Percentiles rank a stretch among this genome's conserved stretches.
Evolutionary conservation across 1,284 basidiomycete species (phyloP).

Genomic region (Jaminaea rosea): DNA sequence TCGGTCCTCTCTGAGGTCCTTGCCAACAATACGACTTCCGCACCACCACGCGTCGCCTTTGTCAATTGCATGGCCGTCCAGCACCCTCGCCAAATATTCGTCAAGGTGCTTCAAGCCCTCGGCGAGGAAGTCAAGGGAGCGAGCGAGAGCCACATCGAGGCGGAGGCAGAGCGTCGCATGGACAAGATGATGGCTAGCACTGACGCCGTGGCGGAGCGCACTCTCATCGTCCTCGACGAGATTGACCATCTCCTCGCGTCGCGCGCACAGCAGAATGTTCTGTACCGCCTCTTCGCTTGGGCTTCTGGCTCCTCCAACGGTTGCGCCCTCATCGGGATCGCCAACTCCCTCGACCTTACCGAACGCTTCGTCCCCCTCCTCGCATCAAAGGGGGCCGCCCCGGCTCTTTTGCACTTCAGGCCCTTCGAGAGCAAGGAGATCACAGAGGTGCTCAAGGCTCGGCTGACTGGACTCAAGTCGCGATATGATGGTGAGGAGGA

Average conservation of each 20-base stretch:
- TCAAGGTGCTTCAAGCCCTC: conserved; percentile 25
- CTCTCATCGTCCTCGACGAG: conserved; percentile 49
- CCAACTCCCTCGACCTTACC: conserved; percentile 43
- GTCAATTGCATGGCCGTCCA: conserved; percentile 49
- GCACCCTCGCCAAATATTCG: conserved; percentile 37
- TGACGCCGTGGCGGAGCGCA: conserved; percentile 7
- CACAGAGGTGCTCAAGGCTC: conserved; percentile 42
- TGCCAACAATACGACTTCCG: conserved; percentile 2
- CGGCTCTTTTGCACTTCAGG: conserved; percentile 47
- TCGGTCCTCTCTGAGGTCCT: conserved; percentile 37
- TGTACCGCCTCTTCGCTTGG: conserved; percentile 46
- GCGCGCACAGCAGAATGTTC: conserved; percentile 41
- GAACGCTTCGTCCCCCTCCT: conserved; percentile 41
- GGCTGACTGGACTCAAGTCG: conserved; percentile 34
- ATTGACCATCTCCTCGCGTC: conserved; percentile 48
- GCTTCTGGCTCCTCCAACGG: conserved; percentile 1
- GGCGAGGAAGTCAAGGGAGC: conserved; percentile 14
- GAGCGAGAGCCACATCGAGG: not conserved
- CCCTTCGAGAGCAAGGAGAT: conserved; percentile 48
- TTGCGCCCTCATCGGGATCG: conserved; percentile 26
- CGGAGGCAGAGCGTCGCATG: conserved; percentile 11
- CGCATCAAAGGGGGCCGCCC: conserved; percentile 35
- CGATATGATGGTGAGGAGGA: conserved; percentile 16
- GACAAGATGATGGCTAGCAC: conserved; percentile 1
- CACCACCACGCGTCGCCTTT: conserved; percentile 31